A percentile compares a stretch with the other conserved stretches of the same genome.
Evolutionary conservation across 352 stramenopile genomes (phyloP).

Genomic region (Phytopythium litorale): DNA sequence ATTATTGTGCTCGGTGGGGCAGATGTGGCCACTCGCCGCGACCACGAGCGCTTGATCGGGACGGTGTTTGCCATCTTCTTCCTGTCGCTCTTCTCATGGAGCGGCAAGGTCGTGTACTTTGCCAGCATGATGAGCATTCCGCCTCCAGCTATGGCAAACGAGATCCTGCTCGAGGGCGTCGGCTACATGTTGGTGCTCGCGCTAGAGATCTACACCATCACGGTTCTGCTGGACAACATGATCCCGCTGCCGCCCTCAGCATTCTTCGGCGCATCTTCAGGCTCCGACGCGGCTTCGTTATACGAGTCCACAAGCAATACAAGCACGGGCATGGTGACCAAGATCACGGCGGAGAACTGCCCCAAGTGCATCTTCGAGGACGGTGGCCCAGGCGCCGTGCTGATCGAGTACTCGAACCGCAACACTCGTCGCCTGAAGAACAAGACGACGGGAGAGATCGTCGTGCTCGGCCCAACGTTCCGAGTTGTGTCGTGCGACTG

Average conservation of each 20-base stretch:
- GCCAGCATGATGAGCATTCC: slow-evolving; percentile 38
- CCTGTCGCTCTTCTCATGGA: slow-evolving; percentile 56
- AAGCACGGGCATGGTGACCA: slow-evolving; percentile 6
- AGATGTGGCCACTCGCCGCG: slow-evolving; percentile 19
- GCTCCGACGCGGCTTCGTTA: slow-evolving; percentile 36
- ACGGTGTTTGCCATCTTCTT: slow-evolving; percentile 55
- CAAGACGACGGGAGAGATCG: slow-evolving; percentile 40
- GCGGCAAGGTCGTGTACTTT: slow-evolving; percentile 66
- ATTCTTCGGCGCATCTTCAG: slow-evolving; percentile 62
- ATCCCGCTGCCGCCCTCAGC: slow-evolving; percentile 60
- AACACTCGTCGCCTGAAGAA: slow-evolving; percentile 41
- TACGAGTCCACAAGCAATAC: slow-evolving; percentile 27
- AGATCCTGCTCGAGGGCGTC: slow-evolving; percentile 40
- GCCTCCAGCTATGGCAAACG: slow-evolving; percentile 30
- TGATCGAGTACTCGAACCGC: slow-evolving; percentile 56
- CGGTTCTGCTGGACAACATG: slow-evolving; percentile 54
- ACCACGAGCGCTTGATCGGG: slow-evolving; percentile 52
- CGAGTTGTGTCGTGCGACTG: slow-evolving; percentile 84
- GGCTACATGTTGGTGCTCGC: slow-evolving; percentile 34
- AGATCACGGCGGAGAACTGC: slow-evolving; percentile 76
- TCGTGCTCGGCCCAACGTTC: slow-evolving; percentile 72
- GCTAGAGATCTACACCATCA: slow-evolving; percentile 39
- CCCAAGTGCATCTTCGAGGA: slow-evolving; percentile 82
- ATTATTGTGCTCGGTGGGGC: slow-evolving; percentile 43
- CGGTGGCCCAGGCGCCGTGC: slow-evolving; percentile 61